Conservation (phyloP, 1,284 basidiomycete genomes). For the Boletus mariae region DNA sequence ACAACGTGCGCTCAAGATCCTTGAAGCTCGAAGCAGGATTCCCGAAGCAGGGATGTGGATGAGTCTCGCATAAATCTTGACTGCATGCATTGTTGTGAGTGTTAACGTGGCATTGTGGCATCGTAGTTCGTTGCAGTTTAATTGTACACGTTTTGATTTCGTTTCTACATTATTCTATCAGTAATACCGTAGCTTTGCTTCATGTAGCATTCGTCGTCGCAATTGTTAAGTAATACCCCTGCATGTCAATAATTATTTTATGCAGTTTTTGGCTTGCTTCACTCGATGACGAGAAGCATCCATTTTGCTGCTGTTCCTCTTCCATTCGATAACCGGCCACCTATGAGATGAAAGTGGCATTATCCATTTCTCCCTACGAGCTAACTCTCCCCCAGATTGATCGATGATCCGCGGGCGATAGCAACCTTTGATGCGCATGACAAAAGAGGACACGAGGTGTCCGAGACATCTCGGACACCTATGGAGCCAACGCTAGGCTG, state of each 20-base stretch:
- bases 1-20: conserved; percentile 59
- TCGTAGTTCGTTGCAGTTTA: conserved; percentile 1
- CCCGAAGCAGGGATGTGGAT: conserved; percentile 75
- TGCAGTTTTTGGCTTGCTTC: background rate
- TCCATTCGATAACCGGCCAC: background rate
- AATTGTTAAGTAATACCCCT: conserved; percentile 19
- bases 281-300: background rate
- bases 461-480: background rate
- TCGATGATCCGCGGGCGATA: background rate
- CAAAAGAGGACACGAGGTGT: background rate
- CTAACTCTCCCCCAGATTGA: background rate
- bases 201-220: conserved; percentile 29
- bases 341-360: background rate
- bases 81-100: background rate
- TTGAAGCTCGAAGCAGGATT: conserved; percentile 57
- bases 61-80: conserved; percentile 50
- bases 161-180: conserved; percentile 34
- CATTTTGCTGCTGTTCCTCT: background rate
- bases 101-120: conserved; percentile 13
- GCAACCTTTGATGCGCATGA: background rate
- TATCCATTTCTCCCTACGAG: no score
- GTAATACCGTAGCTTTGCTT: conserved; percentile 32
- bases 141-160: conserved; percentile 13
- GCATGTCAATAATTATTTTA: conserved; percentile 17
- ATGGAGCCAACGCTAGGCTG: background rate